Evolutionary conservation across 2,329 filamentous ascomycete genomes (phyloP), one percentile per base, ranked within the genome.

Genomic region (Calonectria hawksworthii): DNA sequence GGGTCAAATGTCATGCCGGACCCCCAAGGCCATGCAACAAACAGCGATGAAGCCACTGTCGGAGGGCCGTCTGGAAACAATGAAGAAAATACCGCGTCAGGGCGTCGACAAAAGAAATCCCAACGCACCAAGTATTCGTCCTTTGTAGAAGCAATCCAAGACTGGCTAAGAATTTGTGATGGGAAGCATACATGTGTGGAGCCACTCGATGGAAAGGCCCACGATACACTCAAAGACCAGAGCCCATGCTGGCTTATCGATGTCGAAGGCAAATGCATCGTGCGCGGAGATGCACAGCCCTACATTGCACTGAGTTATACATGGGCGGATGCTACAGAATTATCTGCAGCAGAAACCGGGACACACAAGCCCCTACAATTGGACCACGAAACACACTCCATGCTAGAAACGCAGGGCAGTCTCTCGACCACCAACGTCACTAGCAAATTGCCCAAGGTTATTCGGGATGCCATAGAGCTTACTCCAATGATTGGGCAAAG

Each of bases 381-480:
- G 54, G 54, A 59, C 26, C 30, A 59, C 21, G 54, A 59, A 23
- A 59, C 54, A n/a, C 32, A 59, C 11, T 59, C 54, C 0, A n/a
- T 59, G 21, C 26, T 59, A 11, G 32, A 59, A 26, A 59, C 9
- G 3, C 54, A 3, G 11, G 54, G 54, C 10, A 59, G 54, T 23
- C 54, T 59, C 21, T 59, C 32, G 1, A 59, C 21, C 1, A 36
- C 9, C 32, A 7, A 14, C 2, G 54, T 59, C 11, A 13, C 14
- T 21, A 59, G 28, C 32, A 34, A 38, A 26, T 28, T 67, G 8
- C 64, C 64, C 18, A 34, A 67, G 47, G 64, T 67, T 21, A 38
- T 67, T n/a, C 44, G 44, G 16, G 64, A 67, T 38, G 64, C 47
- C 6, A 52, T 67, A n/a, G 23, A 67, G n/a, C 47, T 67, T 36